Conservation (phyloP, 495 filamentous ascomycete species). For the Rostrohypoxylon terebratum region DNA sequence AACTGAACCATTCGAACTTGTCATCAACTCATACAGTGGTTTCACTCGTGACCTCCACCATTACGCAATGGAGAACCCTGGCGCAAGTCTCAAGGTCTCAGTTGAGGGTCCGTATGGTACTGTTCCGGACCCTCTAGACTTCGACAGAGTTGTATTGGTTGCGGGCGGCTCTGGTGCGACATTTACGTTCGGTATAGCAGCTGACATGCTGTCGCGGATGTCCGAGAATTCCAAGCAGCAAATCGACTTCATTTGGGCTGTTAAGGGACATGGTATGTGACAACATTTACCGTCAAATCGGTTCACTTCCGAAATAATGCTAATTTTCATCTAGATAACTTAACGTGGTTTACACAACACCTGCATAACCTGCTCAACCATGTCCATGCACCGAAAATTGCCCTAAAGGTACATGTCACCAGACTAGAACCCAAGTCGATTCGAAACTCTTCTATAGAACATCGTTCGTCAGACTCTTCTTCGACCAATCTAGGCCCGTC, state of each 20-base stretch:
- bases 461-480: slow-evolving; percentile 21
- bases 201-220: slow-evolving; percentile 62
- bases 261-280: slow-evolving; percentile 61
- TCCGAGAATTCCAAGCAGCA: slow-evolving; percentile 55
- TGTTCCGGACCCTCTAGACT: slow-evolving; percentile 65
- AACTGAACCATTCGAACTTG: slow-evolving; percentile 64
- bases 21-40: slow-evolving; percentile 66
- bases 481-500: slow-evolving; percentile 8
- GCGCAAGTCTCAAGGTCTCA: slow-evolving; percentile 60
- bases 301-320: slow-evolving; percentile 7
- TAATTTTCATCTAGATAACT: slow-evolving; percentile 51
- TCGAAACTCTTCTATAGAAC: slow-evolving; percentile 3
- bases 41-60: slow-evolving; percentile 67
- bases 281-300: background rate
- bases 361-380: slow-evolving; percentile 57
- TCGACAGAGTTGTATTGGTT: slow-evolving; percentile 68
- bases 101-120: slow-evolving; percentile 71
- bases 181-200: slow-evolving; percentile 66
- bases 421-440: slow-evolving; percentile 15
- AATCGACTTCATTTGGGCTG: slow-evolving; percentile 68
- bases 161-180: slow-evolving; percentile 69
- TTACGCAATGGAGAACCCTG: slow-evolving; percentile 62
- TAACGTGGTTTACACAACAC: slow-evolving; percentile 65
- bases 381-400: slow-evolving; percentile 57
- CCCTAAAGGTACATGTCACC: slow-evolving; percentile 62